Conservation (phyloP, 768 basidiomycete genomes). For the Tephrocybe sp. region DNA sequence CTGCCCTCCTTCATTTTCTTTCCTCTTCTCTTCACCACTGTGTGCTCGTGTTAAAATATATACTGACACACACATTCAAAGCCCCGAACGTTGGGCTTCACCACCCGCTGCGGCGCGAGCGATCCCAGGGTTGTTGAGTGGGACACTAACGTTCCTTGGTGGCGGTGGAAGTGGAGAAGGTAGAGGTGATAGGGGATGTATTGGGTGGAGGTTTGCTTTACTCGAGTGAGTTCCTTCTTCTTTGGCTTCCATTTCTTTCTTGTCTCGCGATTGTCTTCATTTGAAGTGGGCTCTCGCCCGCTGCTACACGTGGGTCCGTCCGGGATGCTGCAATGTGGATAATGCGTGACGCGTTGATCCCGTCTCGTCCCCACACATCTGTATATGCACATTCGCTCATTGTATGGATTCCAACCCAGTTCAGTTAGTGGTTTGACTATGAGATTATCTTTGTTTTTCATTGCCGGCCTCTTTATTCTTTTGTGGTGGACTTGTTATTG, state of each 20-base stretch:
- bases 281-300: too few relatives aligned
- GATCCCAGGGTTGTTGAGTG: slow-evolving; percentile 51
- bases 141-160: slow-evolving; percentile 55
- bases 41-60: too few relatives aligned
- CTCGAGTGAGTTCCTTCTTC: slow-evolving; percentile 45
- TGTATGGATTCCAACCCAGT: too few relatives aligned
- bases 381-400: too few relatives aligned
- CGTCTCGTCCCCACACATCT: too few relatives aligned
- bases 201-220: slow-evolving; percentile 61
- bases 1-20: slow-evolving; percentile 11
- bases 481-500: background rate
- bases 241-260: background rate
- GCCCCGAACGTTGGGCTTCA: slow-evolving; percentile 53
- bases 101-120: slow-evolving; percentile 32
- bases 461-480: background rate
- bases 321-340: too few relatives aligned
- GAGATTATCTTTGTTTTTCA: too few relatives aligned
- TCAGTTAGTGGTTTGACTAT: too few relatives aligned
- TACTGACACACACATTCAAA: slow-evolving; percentile 9
- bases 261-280: background rate
- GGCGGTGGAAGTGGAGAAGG: slow-evolving; percentile 50
- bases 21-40: slow-evolving; percentile 13
- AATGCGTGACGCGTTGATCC: too few relatives aligned
- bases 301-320: too few relatives aligned
- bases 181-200: slow-evolving; percentile 57